Conservation (phyloP, 257 asterid genomes). For the Solanum paucissectum region DNA sequence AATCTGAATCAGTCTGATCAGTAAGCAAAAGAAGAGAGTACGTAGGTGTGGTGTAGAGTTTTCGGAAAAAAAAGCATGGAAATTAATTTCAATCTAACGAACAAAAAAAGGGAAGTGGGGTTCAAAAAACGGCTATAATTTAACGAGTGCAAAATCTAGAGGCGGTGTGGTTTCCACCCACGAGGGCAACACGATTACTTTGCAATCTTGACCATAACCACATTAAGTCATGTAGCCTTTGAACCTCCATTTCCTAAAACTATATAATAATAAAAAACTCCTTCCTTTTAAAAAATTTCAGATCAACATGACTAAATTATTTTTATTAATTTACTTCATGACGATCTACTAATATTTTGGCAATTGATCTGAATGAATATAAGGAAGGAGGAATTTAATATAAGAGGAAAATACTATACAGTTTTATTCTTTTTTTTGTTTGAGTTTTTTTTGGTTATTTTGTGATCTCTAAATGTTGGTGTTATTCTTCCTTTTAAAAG, state of each 20-base stretch:
- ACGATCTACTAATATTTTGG: conserved; percentile 1
- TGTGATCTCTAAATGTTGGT: not conserved
- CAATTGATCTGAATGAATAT: not conserved
- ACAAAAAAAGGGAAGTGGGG: not conserved
- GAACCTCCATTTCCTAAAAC: conserved; percentile 21
- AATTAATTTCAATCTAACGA: not conserved
- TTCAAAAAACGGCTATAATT: not conserved
- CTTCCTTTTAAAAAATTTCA: conserved; percentile 6
- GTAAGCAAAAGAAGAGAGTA: not conserved
- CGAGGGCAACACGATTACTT: conserved; percentile 22
- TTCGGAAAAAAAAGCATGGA: not conserved
- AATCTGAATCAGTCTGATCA: not conserved
- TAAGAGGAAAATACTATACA: not conserved
- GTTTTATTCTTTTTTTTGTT: not conserved
- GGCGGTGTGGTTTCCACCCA: conserved; percentile 51
- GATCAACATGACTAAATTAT: conserved; percentile 1
- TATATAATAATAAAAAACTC: not conserved
- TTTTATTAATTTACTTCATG: not conserved
- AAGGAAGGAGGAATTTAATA: conserved; percentile 13
- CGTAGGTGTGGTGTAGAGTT: not conserved
- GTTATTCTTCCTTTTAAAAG: not conserved
- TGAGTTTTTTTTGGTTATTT: not conserved
- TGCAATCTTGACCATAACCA: conserved; percentile 9
- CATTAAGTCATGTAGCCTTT: conserved; percentile 14
- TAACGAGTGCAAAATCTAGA: conserved; percentile 42